Percentiles rank a stretch among this genome's conserved stretches.
These are phyloP conservation scores for Phialophora verrucosa DNA, from an alignment of 2,329 filamentous ascomycete genomes.

Conservation along the genomic window DNA sequence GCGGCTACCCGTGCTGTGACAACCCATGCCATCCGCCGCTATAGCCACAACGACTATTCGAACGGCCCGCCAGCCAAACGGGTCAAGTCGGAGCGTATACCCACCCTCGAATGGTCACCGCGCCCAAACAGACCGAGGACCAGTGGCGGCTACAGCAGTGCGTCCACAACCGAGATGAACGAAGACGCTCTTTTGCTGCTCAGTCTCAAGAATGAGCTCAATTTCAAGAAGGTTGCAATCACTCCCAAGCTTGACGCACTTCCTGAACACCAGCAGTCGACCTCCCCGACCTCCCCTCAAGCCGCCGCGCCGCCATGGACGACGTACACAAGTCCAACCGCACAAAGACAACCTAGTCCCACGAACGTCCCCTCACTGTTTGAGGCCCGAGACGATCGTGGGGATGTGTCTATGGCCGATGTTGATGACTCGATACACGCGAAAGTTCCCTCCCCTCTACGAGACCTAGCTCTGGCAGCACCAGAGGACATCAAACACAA, in stretches of 20 bases:
- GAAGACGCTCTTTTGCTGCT: conserved; percentile 57
- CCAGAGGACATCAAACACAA: neutral
- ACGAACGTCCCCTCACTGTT: conserved; percentile 4
- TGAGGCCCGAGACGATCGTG: neutral
- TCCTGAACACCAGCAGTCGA: conserved; percentile 14
- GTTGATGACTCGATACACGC: conserved; percentile 1
- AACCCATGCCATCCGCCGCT: conserved; percentile 42
- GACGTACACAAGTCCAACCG: conserved; percentile 1
- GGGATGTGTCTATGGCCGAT: neutral
- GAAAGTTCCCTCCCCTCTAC: neutral
- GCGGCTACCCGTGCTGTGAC: conserved; percentile 41
- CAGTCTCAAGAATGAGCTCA: conserved; percentile 45
- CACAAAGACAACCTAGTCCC: conserved; percentile 15
- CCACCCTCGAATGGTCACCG: conserved; percentile 48
- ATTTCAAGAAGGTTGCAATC: conserved; percentile 32
- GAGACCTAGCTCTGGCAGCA: neutral
- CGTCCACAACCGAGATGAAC: conserved; percentile 47
- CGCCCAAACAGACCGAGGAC: conserved; percentile 42
- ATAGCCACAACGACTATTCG: conserved; percentile 40
- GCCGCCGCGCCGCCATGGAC: conserved; percentile 10
- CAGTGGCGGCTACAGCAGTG: conserved; percentile 43
- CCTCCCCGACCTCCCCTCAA: conserved; percentile 18
- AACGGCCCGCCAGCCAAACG: conserved; percentile 64
- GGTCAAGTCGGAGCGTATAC: conserved; percentile 63
- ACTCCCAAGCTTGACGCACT: conserved; percentile 27